Percentiles rank a stretch among this genome's conserved stretches.
Conservation (phyloP, 2,329 filamentous ascomycete species). For the Colletotrichum costaricense region DNA sequence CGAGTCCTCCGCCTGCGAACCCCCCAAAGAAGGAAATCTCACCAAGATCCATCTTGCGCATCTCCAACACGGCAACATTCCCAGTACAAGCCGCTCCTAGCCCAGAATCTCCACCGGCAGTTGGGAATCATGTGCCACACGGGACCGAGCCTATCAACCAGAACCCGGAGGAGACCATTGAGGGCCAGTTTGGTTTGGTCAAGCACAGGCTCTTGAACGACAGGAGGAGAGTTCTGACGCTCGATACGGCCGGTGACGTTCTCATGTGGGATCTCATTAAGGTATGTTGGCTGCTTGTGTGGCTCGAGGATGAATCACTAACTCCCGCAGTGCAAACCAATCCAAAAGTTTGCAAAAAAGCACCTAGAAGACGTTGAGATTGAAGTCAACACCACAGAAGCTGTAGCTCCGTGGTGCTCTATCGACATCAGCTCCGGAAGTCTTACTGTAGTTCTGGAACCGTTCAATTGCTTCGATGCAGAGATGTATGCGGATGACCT, state of each 20-base stretch:
- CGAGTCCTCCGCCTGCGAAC: conserved; percentile 47
- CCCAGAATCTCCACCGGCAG: conserved; percentile 60
- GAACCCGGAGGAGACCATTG: conserved; percentile 83
- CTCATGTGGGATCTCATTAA: conserved; percentile 93
- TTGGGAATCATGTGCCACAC: conserved; percentile 23
- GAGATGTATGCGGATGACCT: conserved; percentile 97
- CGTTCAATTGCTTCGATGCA: conserved; percentile 96
- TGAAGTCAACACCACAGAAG: conserved; percentile 87
- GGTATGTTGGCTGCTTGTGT: conserved; percentile 57
- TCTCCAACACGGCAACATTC: conserved; percentile 87
- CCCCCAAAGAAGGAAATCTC: conserved; percentile 74
- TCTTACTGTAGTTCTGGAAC: conserved; percentile 89
- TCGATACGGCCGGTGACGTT: conserved; percentile 96
- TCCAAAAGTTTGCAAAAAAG: conserved; percentile 92
- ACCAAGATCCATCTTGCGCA: conserved; percentile 79
- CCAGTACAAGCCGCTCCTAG: conserved; percentile 67
- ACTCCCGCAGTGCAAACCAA: conserved; percentile 76
- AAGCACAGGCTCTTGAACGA: conserved; percentile 95
- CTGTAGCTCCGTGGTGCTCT: conserved; percentile 94
- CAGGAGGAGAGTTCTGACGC: conserved; percentile 85
- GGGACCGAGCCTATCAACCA: conserved; percentile 70
- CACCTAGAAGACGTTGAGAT: conserved; percentile 93
- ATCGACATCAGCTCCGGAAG: conserved; percentile 94
- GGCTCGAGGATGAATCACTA: conserved; percentile 23
- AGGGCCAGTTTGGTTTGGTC: conserved; percentile 94